phyloP scores from a whole-genome alignment of 202 grass and related monocot genomes.

The Setaria viridis region DNA sequence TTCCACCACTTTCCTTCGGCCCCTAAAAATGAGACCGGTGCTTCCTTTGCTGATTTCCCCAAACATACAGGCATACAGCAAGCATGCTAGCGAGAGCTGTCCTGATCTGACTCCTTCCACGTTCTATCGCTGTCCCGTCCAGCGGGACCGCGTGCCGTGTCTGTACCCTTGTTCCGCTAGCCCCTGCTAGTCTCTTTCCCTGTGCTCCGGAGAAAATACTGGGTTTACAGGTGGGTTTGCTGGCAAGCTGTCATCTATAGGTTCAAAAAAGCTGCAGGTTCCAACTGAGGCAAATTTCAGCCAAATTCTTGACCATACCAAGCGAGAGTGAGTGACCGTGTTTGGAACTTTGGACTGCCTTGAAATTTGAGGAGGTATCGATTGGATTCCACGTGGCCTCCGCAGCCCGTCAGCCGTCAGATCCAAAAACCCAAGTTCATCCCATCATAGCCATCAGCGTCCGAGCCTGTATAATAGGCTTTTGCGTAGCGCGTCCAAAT shows the following conservation, averaged over 20 bases:
- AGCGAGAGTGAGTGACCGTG: too few species aligned
- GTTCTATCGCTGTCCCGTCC: neutral
- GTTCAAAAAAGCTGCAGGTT: too few species aligned
- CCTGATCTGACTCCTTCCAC: neutral
- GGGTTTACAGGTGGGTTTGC: neutral
- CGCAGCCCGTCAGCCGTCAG: neutral
- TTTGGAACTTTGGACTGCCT: too few species aligned
- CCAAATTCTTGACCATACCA: neutral
- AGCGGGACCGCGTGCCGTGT: neutral
- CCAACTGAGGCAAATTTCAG: neutral
- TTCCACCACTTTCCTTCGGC: too few species aligned
- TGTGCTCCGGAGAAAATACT: neutral
- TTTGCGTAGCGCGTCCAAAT: too few species aligned
- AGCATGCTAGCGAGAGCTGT: neutral
- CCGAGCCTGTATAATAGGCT: too few species aligned
- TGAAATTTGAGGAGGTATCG: too few species aligned
- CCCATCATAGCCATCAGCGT: neutral
- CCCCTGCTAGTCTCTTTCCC: neutral
- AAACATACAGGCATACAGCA: too few species aligned
- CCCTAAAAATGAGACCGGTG: too few species aligned
- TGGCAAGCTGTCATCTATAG: too few species aligned
- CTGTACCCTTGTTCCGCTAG: neutral
- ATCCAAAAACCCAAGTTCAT: neutral
- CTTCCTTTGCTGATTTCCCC: too few species aligned
- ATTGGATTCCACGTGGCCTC: neutral